Percentiles rank a stretch among this genome's conserved stretches.
These are phyloP conservation scores for Penicillium digitatum DNA, from an alignment of 2,329 filamentous ascomycete species.

Conservation along the genomic window DNA sequence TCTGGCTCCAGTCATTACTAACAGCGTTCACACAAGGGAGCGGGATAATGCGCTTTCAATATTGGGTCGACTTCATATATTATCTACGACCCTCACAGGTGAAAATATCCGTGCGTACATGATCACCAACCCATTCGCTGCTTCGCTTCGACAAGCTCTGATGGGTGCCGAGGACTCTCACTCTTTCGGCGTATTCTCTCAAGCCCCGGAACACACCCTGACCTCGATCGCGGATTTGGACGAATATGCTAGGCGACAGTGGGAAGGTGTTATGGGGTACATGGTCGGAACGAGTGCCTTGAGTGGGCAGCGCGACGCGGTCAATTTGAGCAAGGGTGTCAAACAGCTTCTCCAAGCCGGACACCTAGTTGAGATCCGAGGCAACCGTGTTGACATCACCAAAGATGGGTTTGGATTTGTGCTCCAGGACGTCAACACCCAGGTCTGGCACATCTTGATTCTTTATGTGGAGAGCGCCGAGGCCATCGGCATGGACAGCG, in stretches of 20 bases:
- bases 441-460: conserved; percentile 92
- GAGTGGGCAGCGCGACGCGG: conserved; percentile 45
- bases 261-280: conserved; percentile 94
- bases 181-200: conserved; percentile 85
- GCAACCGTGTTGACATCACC: conserved; percentile 68
- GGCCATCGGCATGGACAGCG: conserved; percentile 71
- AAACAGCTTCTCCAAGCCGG: conserved; percentile 79
- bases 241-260: conserved; percentile 78
- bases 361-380: conserved; percentile 65
- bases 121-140: conserved; percentile 76
- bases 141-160: conserved; percentile 77
- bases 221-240: conserved; percentile 74
- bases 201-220: conserved; percentile 57
- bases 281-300: conserved; percentile 64
- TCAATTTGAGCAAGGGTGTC: conserved; percentile 67
- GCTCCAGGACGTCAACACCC: conserved; percentile 89
- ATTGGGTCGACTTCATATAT: conserved; percentile 80
- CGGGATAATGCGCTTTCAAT: conserved; percentile 80
- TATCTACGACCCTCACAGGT: conserved; percentile 60
- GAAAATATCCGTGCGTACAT: conserved; percentile 66
- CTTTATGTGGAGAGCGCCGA: conserved; percentile 87
- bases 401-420: conserved; percentile 92
- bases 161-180: conserved; percentile 80
- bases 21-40: conserved; percentile 50
- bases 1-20: not conserved